Conservation (phyloP, 2,329 filamentous ascomycete genomes). For the Cladosporium sp. region DNA sequence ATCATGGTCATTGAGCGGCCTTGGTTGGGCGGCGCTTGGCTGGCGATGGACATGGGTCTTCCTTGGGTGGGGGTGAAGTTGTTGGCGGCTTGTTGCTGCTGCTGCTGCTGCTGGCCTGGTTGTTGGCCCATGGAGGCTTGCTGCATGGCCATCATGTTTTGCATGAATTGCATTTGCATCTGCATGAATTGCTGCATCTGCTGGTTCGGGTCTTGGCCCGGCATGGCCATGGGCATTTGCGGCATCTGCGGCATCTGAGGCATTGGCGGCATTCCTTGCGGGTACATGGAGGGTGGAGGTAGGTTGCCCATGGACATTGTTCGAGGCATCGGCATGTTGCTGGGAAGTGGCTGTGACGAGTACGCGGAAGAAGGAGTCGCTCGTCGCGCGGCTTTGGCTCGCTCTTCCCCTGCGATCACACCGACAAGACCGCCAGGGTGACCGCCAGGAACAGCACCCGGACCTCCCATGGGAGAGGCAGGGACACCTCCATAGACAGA, state of each 20-base stretch:
- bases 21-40: slow-evolving; percentile 29
- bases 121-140: slow-evolving; percentile 26
- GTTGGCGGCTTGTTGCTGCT: slow-evolving; percentile 14
- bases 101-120: slow-evolving; percentile 11
- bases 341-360: slow-evolving; percentile 26
- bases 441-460: slow-evolving; percentile 31
- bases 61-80: background rate
- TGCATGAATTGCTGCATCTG: slow-evolving; percentile 36
- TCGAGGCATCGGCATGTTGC: slow-evolving; percentile 26
- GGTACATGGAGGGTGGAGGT: slow-evolving; percentile 23
- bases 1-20: slow-evolving; percentile 78
- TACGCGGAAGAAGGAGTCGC: slow-evolving; percentile 64
- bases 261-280: slow-evolving; percentile 21
- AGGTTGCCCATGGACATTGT: slow-evolving; percentile 33
- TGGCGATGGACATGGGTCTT: slow-evolving; percentile 45
- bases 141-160: slow-evolving; percentile 37
- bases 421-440: slow-evolving; percentile 79
- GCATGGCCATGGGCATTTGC: slow-evolving; percentile 20
- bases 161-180: slow-evolving; percentile 38
- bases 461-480: slow-evolving; percentile 5
- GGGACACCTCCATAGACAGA: slow-evolving; percentile 34
- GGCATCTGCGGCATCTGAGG: slow-evolving; percentile 26
- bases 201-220: slow-evolving; percentile 20
- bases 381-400: slow-evolving; percentile 70
- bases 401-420: slow-evolving; percentile 82